Evolutionary conservation across 345 rosid genomes (phyloP), one percentile per base, ranked within the genome.

Genomic region (Garcia nutans): DNA sequence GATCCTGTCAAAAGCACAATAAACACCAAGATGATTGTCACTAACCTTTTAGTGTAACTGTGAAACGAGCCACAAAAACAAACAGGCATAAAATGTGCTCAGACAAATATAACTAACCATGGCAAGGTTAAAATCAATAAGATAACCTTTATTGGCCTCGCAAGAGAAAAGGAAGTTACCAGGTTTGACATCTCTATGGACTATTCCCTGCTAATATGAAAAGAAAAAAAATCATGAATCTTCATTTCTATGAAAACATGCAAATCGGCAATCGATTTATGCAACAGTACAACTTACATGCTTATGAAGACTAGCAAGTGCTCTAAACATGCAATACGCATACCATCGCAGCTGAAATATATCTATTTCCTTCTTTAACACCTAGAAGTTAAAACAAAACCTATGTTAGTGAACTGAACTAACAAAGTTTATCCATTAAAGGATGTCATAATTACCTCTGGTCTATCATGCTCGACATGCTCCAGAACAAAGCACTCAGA

Each of bases 121-220:
- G 63, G 99, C 97, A 57, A 93, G 98, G 83, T 96, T 96, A 86
- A 96, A 96, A 79, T 96, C 99, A 47, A 96, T 93, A 72, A 96
- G 93, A 84, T 84, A 91, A 70, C 99, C 99, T 83, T 85, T 93
- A 76, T 62, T 88, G 70, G 88, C 82, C 81, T 89, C 89, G 67
- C 90, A 81, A 76, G 93, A 89, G 85, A 91, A 96, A 52, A 96
- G 97, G 82, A 96, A 96, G 84, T 96, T 93, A 68, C 97, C 99
- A 69, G 99, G 99, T 74, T 96, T 96, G 55, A 96, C 95, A 87
- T 96, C 99, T 80, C 97, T 92, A 37, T 96, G 99, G 84, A 91
- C 95, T 82, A 89, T 73, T 70, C 95, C 97, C 99, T 96, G 85
- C 63, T 72, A 47, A 70, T 31, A 65, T 45, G 68, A 70, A 47